A percentile compares a stretch with the other conserved stretches of the same genome.
phyloP scores from a whole-genome alignment of 306 rosid species.

The Fragaria nilgerrensis region DNA sequence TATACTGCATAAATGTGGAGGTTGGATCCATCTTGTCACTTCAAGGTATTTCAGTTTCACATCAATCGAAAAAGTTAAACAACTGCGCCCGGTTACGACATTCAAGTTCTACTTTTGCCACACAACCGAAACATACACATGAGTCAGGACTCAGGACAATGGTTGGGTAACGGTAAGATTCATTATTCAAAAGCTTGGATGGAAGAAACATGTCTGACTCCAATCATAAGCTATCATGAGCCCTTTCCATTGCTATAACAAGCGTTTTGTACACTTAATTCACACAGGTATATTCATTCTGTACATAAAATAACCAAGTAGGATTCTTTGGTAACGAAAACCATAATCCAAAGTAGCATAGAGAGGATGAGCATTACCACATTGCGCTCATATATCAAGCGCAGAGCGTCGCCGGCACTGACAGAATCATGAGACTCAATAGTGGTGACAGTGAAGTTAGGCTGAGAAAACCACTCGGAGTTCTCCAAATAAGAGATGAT shows the following conservation, averaged over 20 bases:
- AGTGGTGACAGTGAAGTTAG: slow-evolving; percentile 61
- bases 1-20: not conserved
- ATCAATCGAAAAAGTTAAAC: not conserved
- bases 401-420: slow-evolving; percentile 93
- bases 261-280: no score
- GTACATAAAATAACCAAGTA: no score
- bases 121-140: not conserved
- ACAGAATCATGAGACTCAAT: slow-evolving; percentile 87
- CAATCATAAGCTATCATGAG: no score
- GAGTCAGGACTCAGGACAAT: not conserved
- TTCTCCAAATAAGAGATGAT: slow-evolving; percentile 74
- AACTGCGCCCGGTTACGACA: not conserved
- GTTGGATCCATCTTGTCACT: not conserved
- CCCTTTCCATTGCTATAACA: no score
- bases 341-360: no score
- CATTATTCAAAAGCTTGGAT: no score
- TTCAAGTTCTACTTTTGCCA: not conserved
- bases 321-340: no score
- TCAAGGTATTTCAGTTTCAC: not conserved
- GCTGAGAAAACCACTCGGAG: slow-evolving; percentile 79
- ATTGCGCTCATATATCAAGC: slow-evolving; percentile 84
- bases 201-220: no score
- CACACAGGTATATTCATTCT: no score
- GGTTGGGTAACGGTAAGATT: no score
- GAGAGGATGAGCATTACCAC: slow-evolving; percentile 52